Evolutionary conservation across 331 rosid species (phyloP), one percentile per base, ranked within the genome.

Genomic region (Erythrophleum ivorense): DNA sequence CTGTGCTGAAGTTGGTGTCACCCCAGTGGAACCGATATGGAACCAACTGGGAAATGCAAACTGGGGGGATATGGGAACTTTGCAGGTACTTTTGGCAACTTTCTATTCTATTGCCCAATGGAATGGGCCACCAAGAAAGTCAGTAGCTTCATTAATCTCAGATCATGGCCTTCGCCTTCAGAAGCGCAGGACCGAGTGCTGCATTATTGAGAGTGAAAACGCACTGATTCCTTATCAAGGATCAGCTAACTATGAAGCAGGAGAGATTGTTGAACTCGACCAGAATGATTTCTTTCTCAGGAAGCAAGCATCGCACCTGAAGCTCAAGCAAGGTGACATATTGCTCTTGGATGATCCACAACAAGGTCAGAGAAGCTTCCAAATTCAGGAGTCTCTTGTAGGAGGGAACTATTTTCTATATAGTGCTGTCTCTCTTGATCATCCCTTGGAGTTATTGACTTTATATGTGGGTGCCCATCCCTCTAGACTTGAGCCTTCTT

Each of bases 151-250:
- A 0, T 85, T 92, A 76, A 88, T 90, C 82, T 83, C 95, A n/a
- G 89, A 91, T 78, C 97, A 91, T 45, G 88, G 97, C 81, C 85
- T 92, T 21, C 97, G 95, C 38, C 94, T 92, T 89, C 95, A 92
- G 78, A 91, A 89, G 79, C 97, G 97, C 50, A 85, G 88, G 70
- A 78, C 84, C 40, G 97, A 92, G 77, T 92, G 93, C 85, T 78
- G 91, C 87, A 82, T 88, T 49, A 7, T 81, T 2, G 92, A 88
- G 80, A 65, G 85, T 65, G 92, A 89, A 81, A 85, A 80, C 81
- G 92, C 86, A 21, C 77, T 92, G 71, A 90, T 87, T 76, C 91
- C 92, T 19, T 87, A 83, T 80, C 85, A 87, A 84, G 88, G 66
- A 14, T 60, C 76, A 29, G 31, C 53, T 59, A 82, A 80, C 50